Base-by-base conservation (phyloP, 805 yeast species). In the Priceomyces carsonii region DNA sequence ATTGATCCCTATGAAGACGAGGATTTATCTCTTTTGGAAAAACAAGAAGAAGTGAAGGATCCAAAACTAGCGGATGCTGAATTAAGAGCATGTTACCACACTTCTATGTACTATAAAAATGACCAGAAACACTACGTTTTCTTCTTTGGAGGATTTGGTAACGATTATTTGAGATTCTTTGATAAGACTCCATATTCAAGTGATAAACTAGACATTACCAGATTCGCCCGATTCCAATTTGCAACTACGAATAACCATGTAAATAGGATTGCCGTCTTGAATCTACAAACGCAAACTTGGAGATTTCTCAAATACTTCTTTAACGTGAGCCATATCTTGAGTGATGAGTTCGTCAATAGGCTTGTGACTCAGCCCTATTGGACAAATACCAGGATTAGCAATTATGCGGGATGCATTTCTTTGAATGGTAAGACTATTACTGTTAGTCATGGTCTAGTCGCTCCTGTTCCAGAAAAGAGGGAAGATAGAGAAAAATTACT, bases 201-300 rank as follows among this genome's bases (percentile, higher is more conserved):
- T 26, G 59, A 57, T 26, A 58, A 59, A 29, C 54, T 59, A 32
- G 73, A 68, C 42, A 53, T 67, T 4, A 45, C 66, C 6, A 45
- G 64, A 21, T 45, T 66, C 19, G 41, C 61, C 3, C 53, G 54
- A 45, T 51, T 62, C 30, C 57, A 53, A 38, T 39, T 66, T 15
- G 43, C 52, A 1, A 40, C 60, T 6, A 42, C 45, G 17, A 63
- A 63, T 42, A 29, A 50, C 24, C 55, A 61, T 26, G 40, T 58
- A 7, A 49, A 59, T 31, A 52, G 73, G 26, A 42, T 67, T 18
- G 54, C 66, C 10, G 62, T 57, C 12, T 56, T 65, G 27, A 66
- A 66, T 43, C 44, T 66, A 28, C 57, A 55, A 30, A 61, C 73
- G 3, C 71, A 65, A 40, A 61, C 63, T 5, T 68, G 73, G 73